phyloP scores from a whole-genome alignment of 1,284 basidiomycete genomes.

The Schizophyllum commune region DNA sequence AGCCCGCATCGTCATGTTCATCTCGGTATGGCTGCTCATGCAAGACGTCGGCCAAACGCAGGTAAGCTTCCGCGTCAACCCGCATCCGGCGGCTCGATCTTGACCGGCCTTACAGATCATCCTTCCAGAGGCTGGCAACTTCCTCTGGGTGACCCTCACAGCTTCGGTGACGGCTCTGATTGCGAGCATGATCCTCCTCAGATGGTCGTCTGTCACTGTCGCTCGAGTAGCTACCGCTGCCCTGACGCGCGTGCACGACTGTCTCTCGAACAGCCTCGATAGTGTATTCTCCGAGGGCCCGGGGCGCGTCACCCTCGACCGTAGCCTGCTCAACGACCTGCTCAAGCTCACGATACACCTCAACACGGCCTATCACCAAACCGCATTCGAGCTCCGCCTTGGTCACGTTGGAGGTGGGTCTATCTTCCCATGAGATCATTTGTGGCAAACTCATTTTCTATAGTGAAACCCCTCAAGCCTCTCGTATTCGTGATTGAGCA shows the following conservation, averaged over 20 bases:
- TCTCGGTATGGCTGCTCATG: conserved; percentile 40
- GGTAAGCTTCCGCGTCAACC: conserved; percentile 17
- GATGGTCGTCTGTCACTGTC: conserved; percentile 36
- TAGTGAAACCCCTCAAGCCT: conserved; percentile 39
- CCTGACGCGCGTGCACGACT: conserved; percentile 27
- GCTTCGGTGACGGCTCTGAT: conserved; percentile 34
- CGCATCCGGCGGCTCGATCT: neutral
- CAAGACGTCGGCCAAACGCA: conserved; percentile 23
- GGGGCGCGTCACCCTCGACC: conserved; percentile 2
- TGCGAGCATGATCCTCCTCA: conserved; percentile 30
- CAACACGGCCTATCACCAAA: conserved; percentile 36
- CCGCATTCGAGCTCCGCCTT: conserved; percentile 38
- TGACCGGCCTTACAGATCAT: conserved; percentile 19
- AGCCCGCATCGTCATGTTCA: conserved; percentile 38
- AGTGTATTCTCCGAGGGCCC: conserved; percentile 17
- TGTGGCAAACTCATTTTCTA: conserved; percentile 1
- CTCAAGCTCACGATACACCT: conserved; percentile 32
- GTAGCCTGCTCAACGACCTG: conserved; percentile 23
- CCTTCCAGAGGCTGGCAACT: conserved; percentile 23
- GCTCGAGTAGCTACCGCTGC: conserved; percentile 31
- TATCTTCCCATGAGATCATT: neutral
- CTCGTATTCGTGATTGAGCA: conserved; percentile 33
- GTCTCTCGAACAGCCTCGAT: conserved; percentile 27
- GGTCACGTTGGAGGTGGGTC: conserved; percentile 36
- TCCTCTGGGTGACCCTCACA: conserved; percentile 35